Base-by-base conservation (phyloP, 78 protist species). In the Salpingoeca rosetta region DNA sequence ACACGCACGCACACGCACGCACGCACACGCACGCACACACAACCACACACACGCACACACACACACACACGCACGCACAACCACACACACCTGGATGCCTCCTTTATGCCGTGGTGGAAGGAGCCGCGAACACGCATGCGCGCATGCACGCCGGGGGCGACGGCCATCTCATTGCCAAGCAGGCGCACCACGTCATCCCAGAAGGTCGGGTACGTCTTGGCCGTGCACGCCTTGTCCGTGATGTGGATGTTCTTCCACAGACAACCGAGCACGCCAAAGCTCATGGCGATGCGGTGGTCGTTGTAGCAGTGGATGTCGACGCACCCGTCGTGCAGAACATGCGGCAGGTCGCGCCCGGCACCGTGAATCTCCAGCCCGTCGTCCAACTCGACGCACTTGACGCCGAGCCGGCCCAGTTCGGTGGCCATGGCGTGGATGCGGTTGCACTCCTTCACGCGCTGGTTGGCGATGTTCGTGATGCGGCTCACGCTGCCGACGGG, bases 281-380 rank as follows among this genome's bases (percentile, higher is more conserved):
- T 38, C 95, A 93, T 93, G 35, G 95, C 95, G 27, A 93, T 89
- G 43, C 95, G 91, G 87, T 93, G 95, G 91, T 93, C 95, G 65
- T 89, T 86, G 88, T 91, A 56, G 87, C 95, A 93, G 41, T 43
- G 27, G 82, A 92, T 89, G 78, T 24, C 0, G 11, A 75, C 93
- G n/a, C n/a, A n/a, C 43, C 84, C 83, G 0, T 3, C 3, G 26
- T 25, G 3, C 22, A 76, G 31, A 35, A 81, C 0, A 81, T n/a
- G 43, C 26, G 24, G 26, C 77, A 76, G 82, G 73, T 38, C 75
- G 25, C 22, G 65, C 22, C 83, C 81, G 0, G 27, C 80, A 35
- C 94, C 94, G 28, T 31, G 56, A 73, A 92, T 78, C 72, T 72
- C 87, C 24, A 92, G 3, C 40, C 94, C 94, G 81, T 89, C 92